These are phyloP conservation scores for Rhododendron simsii DNA, from an alignment of 148 eudicot genomes.

Conservation along the genomic window DNA sequence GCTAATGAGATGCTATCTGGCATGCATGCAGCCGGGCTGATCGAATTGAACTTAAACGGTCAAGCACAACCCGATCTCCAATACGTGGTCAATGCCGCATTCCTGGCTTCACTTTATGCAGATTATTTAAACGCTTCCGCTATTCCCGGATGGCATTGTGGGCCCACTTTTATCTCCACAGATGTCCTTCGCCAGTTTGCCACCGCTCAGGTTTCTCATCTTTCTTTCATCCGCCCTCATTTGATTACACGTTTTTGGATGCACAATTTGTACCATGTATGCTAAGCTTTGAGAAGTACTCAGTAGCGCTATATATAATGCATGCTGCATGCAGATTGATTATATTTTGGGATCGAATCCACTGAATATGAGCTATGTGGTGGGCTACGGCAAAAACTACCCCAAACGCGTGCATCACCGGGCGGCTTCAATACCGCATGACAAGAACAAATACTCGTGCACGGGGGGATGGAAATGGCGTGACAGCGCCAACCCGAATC, in stretches of 20 bases:
- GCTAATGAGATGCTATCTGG: background rate
- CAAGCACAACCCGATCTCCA: slow-evolving; percentile 47
- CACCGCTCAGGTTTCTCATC: slow-evolving; percentile 47
- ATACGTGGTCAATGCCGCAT: slow-evolving; percentile 72
- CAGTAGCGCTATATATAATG: background rate
- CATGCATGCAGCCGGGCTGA: slow-evolving; percentile 60
- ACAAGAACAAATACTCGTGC: slow-evolving; percentile 45
- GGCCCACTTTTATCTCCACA: slow-evolving; percentile 33
- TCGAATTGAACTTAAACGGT: slow-evolving; percentile 40
- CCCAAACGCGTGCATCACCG: slow-evolving; percentile 65
- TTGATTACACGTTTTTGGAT: background rate
- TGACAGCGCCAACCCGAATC: slow-evolving; percentile 41
- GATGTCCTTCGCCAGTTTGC: slow-evolving; percentile 50
- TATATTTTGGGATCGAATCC: slow-evolving; percentile 76
- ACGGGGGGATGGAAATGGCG: slow-evolving; percentile 55
- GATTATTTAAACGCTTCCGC: slow-evolving; percentile 64
- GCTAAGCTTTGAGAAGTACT: background rate
- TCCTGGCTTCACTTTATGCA: slow-evolving; percentile 59
- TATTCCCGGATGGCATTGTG: slow-evolving; percentile 68
- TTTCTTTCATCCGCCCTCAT: background rate
- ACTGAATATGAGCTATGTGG: slow-evolving; percentile 56
- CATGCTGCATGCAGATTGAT: slow-evolving; percentile 35
- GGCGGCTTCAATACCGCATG: slow-evolving; percentile 61
- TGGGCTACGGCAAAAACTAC: slow-evolving; percentile 50
- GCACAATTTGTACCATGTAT: background rate